A percentile compares a stretch with the other conserved stretches of the same genome.
phyloP scores from a whole-genome alignment of 371 early-diverging fungal genomes.

The Haplosporangium sp. region DNA sequence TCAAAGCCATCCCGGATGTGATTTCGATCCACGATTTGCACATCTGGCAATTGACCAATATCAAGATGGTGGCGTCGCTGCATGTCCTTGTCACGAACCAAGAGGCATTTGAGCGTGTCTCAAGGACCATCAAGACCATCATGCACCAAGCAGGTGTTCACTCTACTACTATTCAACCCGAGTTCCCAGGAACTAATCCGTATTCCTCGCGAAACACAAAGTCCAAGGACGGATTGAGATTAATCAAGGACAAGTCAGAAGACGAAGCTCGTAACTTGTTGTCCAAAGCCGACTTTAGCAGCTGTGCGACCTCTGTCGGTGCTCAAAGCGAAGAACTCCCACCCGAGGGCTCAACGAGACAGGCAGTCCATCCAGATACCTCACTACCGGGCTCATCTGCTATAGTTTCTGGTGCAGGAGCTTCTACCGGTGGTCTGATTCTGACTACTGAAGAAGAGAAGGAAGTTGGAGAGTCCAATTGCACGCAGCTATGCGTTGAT shows the following conservation, averaged over 20 bases:
- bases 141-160: slow-evolving; percentile 88
- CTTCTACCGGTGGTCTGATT: not conserved
- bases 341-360: slow-evolving; percentile 6
- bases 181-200: slow-evolving; percentile 65
- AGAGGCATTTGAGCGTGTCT: slow-evolving; percentile 70
- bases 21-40: slow-evolving; percentile 92
- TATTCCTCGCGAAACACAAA: slow-evolving; percentile 6
- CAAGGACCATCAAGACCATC: slow-evolving; percentile 72
- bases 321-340: slow-evolving; percentile 21
- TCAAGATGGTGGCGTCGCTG: slow-evolving; percentile 84
- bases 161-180: slow-evolving; percentile 91
- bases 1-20: slow-evolving; percentile 70
- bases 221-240: slow-evolving; percentile 1
- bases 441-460: not conserved
- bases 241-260: slow-evolving; percentile 6
- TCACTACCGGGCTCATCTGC: not conserved
- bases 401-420: not conserved
- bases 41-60: slow-evolving; percentile 92
- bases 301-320: slow-evolving; percentile 15
- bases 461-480: slow-evolving; percentile 17
- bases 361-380: not conserved
- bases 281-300: slow-evolving; percentile 6
- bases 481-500: slow-evolving; percentile 38
- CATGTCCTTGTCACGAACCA: slow-evolving; percentile 79
- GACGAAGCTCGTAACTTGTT: slow-evolving; percentile 19